Evolutionary conservation across 1,284 basidiomycete species (phyloP), one percentile per base, ranked within the genome.

Genomic region (Cryptococcus sp.): DNA sequence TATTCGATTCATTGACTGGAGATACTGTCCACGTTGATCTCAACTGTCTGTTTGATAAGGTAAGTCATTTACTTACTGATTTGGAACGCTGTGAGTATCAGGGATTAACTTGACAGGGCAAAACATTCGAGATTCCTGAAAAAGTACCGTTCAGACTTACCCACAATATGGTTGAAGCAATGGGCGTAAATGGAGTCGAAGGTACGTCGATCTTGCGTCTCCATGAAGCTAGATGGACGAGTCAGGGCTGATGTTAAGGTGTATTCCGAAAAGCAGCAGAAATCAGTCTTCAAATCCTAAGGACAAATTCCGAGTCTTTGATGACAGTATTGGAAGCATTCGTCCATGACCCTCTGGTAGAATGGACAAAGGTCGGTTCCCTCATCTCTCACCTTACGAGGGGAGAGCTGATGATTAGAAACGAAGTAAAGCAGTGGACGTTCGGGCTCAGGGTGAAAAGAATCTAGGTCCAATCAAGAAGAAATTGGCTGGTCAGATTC

Each of bases 251-350:
- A 34, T 43, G 22, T 28, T 32, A 18, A 89, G 88, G 94, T 25
- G 86, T 90, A 10, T 98, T 90, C 78, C 87, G 96, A 24, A 88
- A 86, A 51, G 85, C 92, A 0, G 92, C 90, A 61, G 94, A 98
- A 76, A 85, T 97, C 53, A 88, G 93, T 0, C 81, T 98, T 78
- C 82, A 85, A 53, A 79, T 98, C 28, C 80, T 99, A 31, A 83
- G 91, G 25, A 84, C 87, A 59, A 94, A 98, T 79, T 88, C 86
- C 67, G 93, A 98, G 72, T 88, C 88, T 48, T 78, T 99, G 55
- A 94, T 96, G 86, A 94, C 86, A 69, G 91, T 98, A 1, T 81
- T 99, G 36, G 94, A 98, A 69, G 90, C 96, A 0, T 98, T 98
- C 74, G 85, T 98, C 32, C 96, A 98, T 64, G 96, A 99, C 73